Conservation (phyloP, 129 eudicot genomes). For the Pulicaria dysenterica region DNA sequence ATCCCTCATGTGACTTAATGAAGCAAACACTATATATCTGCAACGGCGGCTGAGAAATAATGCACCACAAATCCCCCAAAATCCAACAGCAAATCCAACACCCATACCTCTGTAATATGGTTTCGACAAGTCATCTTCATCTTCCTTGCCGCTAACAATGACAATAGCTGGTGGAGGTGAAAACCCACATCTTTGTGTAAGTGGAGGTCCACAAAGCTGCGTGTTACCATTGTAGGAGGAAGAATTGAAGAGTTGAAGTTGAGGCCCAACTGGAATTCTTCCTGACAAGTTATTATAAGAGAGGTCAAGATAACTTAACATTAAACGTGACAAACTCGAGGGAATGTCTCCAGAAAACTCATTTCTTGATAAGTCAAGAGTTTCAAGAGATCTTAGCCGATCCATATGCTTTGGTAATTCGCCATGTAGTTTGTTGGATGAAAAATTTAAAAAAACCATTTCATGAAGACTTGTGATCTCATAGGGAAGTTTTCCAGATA, state of each 20-base stretch:
- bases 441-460: constrained; percentile 27
- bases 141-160: background rate
- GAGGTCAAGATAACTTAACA: constrained; percentile 27
- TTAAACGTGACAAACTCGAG: constrained; percentile 6
- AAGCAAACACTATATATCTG: background rate
- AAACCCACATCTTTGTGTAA: constrained; percentile 23
- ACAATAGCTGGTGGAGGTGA: background rate
- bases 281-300: constrained; percentile 39
- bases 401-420: constrained; percentile 23
- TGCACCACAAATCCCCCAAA: constrained; percentile 27
- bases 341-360: constrained; percentile 36
- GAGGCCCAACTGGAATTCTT: constrained; percentile 24
- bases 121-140: constrained; percentile 9
- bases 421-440: constrained; percentile 28
- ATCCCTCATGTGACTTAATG: background rate
- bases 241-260: constrained; percentile 14
- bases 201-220: constrained; percentile 37
- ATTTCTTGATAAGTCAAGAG: constrained; percentile 42
- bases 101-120: constrained; percentile 15
- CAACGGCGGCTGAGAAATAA: background rate
- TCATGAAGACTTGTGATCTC: constrained; percentile 20
- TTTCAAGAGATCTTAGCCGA: constrained; percentile 3
- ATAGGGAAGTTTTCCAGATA: constrained; percentile 26
- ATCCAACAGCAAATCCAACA: constrained; percentile 24
- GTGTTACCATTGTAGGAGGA: constrained; percentile 27